Base-by-base conservation (phyloP, 805 yeast species). In the Zygotorulaspora florentina region DNA sequence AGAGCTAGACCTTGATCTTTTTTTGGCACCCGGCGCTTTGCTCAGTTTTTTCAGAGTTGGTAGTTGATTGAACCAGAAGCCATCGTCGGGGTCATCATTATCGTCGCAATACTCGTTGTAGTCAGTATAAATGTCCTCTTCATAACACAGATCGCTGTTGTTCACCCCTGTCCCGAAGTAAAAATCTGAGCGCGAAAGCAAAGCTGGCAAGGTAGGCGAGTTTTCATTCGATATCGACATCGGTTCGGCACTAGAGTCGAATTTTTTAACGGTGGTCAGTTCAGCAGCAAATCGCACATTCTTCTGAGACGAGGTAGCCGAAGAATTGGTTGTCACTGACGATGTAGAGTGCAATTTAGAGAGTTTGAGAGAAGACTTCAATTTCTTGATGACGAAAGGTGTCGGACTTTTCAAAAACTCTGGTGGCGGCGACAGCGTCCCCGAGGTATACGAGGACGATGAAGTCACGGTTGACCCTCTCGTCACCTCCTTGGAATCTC, bases 261-360 rank as follows among this genome's bases (percentile, higher is more conserved):
- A 83, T 56, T 77, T 76, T 61, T 83, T 83, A 45, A 84, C 75
- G 34, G 79, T 79, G 43, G 79, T 81, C 47, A 83, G 67, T 40
- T 77, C 69, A 5, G 76, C 61, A 1, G 87, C 85, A 62, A 83
- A 83, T 43, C 87, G 68, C 35, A 83, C 89, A 7, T 79, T 75
- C 59, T 81, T 82, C 10, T 70, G 69, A 49, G 69, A 48, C 18
- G 58, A 49, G 5, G 55, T 31, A 10, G 61, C 45, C 6, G 54
- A 46, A 6, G 52, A 35, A 3, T 55, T 39, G 10, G 54, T 40
- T 2, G 52, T 29, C 18, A 53, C 46, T 23, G 50, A 31, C 15
- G 47, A 43, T 13, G 47, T 42, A 16, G 52, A 48, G 15, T 39
- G 41, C 11, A 47, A 45, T 29, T 44, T 45, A n/a, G 43, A 35